Percentiles rank a stretch among this genome's conserved stretches.
Conservation (phyloP, 2,329 filamentous ascomycete species). For the Orbilia brochopaga region DNA sequence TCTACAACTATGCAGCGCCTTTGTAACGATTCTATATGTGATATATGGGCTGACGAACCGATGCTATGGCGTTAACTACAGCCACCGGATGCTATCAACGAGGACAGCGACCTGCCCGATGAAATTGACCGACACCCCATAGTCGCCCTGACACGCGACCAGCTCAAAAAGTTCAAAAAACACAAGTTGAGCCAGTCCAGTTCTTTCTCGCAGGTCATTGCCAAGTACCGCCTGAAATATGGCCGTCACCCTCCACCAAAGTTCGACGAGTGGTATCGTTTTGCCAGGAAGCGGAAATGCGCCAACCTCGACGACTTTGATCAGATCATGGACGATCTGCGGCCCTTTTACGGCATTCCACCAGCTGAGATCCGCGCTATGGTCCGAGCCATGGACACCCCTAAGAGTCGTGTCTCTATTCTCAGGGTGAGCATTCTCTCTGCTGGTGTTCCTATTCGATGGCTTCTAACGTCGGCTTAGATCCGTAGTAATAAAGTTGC, state of each 20-base stretch:
- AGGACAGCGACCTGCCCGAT: not conserved
- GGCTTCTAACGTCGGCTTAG: slow-evolving; percentile 52
- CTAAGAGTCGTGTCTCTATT: slow-evolving; percentile 40
- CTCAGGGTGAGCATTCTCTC: slow-evolving; percentile 6
- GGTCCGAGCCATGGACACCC: slow-evolving; percentile 58
- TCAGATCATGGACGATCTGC: slow-evolving; percentile 68
- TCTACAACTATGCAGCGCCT: not conserved
- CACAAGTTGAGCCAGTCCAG: slow-evolving; percentile 58
- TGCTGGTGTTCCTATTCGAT: not conserved
- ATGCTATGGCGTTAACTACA: slow-evolving; percentile 2
- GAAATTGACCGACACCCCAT: slow-evolving; percentile 25
- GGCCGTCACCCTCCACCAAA: slow-evolving; percentile 69
- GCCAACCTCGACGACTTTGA: slow-evolving; percentile 69
- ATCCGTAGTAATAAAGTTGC: slow-evolving; percentile 57
- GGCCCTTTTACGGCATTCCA: slow-evolving; percentile 65
- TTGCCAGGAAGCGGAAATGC: slow-evolving; percentile 63
- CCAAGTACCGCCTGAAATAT: slow-evolving; percentile 65
- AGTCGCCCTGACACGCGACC: slow-evolving; percentile 9
- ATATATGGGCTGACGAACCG: not conserved
- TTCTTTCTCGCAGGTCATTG: slow-evolving; percentile 63
- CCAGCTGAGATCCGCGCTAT: slow-evolving; percentile 58
- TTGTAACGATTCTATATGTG: not conserved
- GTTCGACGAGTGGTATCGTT: slow-evolving; percentile 68
- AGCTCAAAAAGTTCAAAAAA: slow-evolving; percentile 31
- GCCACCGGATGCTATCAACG: slow-evolving; percentile 4